Evolutionary conservation across 495 filamentous ascomycete genomes (phyloP).

Genomic region (Astrocystis sublimbata): DNA sequence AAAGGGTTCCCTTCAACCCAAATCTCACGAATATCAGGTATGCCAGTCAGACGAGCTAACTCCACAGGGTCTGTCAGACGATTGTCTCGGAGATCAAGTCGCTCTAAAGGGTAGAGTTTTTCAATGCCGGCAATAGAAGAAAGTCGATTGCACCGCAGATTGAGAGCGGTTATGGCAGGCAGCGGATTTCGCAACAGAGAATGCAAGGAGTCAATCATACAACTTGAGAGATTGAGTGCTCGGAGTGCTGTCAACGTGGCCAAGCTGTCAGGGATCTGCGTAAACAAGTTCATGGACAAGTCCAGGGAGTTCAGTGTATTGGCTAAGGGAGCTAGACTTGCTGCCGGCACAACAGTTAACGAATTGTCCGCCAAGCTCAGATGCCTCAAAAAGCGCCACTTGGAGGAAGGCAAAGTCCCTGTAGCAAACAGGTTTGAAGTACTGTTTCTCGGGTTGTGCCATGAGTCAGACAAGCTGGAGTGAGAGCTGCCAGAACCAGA

Average conservation of each 20-base stretch:
- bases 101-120: constrained; percentile 80
- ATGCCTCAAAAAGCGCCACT: constrained; percentile 93
- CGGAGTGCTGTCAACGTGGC: constrained; percentile 77
- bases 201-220: constrained; percentile 95
- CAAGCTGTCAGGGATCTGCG: constrained; percentile 86
- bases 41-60: constrained; percentile 81
- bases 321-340: constrained; percentile 76
- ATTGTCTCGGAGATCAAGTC: constrained; percentile 91
- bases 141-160: constrained; percentile 86
- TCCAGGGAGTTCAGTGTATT: constrained; percentile 88
- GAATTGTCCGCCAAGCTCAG: constrained; percentile 90
- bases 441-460: constrained; percentile 64
- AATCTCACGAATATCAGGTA: constrained; percentile 88
- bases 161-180: constrained; percentile 89
- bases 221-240: constrained; percentile 88
- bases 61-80: constrained; percentile 86
- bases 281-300: constrained; percentile 86
- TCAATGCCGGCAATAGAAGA: constrained; percentile 89
- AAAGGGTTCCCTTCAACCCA: constrained; percentile 92
- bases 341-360: constrained; percentile 71
- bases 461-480: constrained; percentile 74
- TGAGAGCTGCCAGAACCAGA: constrained; percentile 91
- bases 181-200: constrained; percentile 83
- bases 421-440: constrained; percentile 68
- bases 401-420: constrained; percentile 71